Base-by-base conservation (phyloP, 2,329 filamentous ascomycete genomes). In the Thelonectria rubi region DNA sequence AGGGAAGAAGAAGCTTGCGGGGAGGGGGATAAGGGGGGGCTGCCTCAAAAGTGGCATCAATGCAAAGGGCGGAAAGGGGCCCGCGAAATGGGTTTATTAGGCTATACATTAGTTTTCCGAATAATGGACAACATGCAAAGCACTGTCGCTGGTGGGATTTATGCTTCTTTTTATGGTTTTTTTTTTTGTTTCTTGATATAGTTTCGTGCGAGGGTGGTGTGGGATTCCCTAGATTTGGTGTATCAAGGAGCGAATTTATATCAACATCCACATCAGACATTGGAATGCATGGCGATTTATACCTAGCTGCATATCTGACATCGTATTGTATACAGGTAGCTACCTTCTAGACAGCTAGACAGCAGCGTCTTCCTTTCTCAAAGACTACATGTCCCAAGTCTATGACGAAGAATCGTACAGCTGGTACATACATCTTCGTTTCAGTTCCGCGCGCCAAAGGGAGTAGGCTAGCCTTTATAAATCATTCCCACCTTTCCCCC, bases 311-410 rank as follows among this genome's bases (percentile, higher is more conserved):
- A 8, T 9, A 30, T 30, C 26, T 30, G 26, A 30, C 21, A 24
- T 24, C 21, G 7, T 30, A 30, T 6, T 9, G 26, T 30, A 30
- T 8, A 30, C 26, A 30, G 26, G 26, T 30, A 30, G 26, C 21
- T 15, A n/a, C 43, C 39, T n/a, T n/a, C n/a, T 37, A 34, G 26
- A 45, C 11, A 30, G 12, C 17, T 10, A 7, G 47, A 26, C 34
- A 37, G 34, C 34, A 15, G 34, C 34, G 12, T 37, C 34, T 37
- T 37, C 17, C 17, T 39, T 55, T 51, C 32, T 45, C 20, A 42
- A 51, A 42, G 46, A 60, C 59, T 43, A 62, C 55, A 65, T 63
- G 62, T 61, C 62, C 60, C 52, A 60, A 42, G 62, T 62, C 54
- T 68, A 60, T 65, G 60, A 63, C 55, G 5, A 9, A 30, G 26